A percentile compares a stretch with the other conserved stretches of the same genome.
phyloP scores from a whole-genome alignment of 352 stramenopile genomes.

The Phytopythium chamaehyphon region DNA sequence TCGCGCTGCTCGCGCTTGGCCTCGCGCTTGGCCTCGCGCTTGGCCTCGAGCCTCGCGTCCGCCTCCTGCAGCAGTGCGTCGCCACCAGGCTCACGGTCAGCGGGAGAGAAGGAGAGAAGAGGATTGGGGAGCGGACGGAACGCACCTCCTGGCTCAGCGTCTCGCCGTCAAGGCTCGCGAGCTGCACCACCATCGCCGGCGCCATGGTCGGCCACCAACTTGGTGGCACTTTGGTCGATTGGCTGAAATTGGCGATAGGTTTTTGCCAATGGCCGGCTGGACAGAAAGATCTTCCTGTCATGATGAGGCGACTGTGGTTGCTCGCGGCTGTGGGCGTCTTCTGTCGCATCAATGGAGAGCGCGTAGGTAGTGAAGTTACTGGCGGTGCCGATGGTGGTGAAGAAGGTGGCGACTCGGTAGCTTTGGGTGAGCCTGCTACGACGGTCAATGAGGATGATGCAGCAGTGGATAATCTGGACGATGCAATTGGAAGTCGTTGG shows the following conservation, averaged over 20 bases:
- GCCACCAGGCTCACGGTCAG: not conserved
- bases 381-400: too few relatives aligned
- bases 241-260: not conserved
- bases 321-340: too few relatives aligned
- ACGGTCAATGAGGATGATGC: too few relatives aligned
- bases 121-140: not conserved
- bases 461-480: too few relatives aligned
- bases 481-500: too few relatives aligned
- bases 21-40: constrained; percentile 5
- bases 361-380: too few relatives aligned
- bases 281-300: too few relatives aligned
- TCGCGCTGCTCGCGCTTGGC: constrained; percentile 25
- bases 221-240: not conserved
- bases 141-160: constrained; percentile 15
- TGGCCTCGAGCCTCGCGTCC: not conserved
- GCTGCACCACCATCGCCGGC: constrained; percentile 14
- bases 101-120: not conserved
- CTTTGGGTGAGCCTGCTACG: too few relatives aligned
- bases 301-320: too few relatives aligned
- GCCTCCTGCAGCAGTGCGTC: not conserved
- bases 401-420: too few relatives aligned
- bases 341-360: too few relatives aligned
- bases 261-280: too few relatives aligned
- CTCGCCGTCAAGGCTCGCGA: constrained; percentile 29
- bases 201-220: constrained; percentile 10